Evolutionary conservation across 805 yeast species (phyloP), one percentile per base, ranked within the genome.

Genomic region (Candida glaebosa): DNA sequence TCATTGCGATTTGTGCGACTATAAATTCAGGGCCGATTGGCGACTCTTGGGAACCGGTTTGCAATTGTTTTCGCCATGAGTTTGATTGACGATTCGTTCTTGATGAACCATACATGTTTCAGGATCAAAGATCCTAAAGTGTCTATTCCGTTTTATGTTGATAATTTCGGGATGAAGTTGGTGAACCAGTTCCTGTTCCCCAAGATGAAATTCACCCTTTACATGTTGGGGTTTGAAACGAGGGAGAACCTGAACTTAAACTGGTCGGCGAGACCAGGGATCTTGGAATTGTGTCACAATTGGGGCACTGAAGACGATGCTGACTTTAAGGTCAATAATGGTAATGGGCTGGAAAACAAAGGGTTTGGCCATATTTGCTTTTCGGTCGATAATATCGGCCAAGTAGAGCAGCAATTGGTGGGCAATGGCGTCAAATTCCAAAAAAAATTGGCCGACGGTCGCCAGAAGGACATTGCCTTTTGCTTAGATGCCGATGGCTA

Each of bases 331-430:
- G 62, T 84, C 37, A 84, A 78, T 66, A 84, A 83, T 57, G 99
- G 99, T 45, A 91, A 93, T 60, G 79, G 73, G 6, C 88, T 83
- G 40, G 91, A 95, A 31, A 71, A 79, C 60, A 77, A 91, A 50
- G 98, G 99, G 0, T 91, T 90, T 57, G 99, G 99, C 17, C 99
- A 91, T 65, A 81, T 89, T 44, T 88, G 96, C 64, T 67, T 91
- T 50, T 75, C 96, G 1, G 96, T 90, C 12, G 87, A 87, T 51
- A 82, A 90, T 65, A 78, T 91, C 43, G 80, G 65, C 40, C 75
- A 59, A 8, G 67, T 81, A 4, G 88, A 91, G 61, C 65, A 66
- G 31, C 60, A 68, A 19, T 70, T 91, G 45, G 76, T 83, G 48
- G 61, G 63, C 1, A 68, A 73, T 35, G 85, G 83, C 16, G 96